Conservation (phyloP, 2,329 filamentous ascomycete genomes). For the Pestalotiopsis sp. region DNA sequence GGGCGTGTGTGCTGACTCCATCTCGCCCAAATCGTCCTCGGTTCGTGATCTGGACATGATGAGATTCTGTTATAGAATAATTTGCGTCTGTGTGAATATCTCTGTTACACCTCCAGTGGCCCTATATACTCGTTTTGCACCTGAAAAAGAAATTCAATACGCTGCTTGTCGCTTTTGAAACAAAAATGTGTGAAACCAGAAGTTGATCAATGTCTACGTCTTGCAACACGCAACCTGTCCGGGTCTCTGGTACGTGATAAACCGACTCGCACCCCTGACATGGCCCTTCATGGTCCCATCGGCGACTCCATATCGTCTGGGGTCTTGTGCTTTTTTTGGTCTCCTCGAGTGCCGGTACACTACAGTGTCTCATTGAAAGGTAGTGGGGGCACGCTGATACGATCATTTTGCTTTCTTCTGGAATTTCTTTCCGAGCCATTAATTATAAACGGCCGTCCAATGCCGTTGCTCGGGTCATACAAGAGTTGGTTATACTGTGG, state of each 20-base stretch:
- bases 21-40: not conserved
- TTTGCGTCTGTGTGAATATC: not conserved
- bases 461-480: not conserved
- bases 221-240: too few species aligned
- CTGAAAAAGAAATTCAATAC: not conserved
- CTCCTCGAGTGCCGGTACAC: not conserved
- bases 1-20: not conserved
- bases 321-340: not conserved
- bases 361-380: not conserved
- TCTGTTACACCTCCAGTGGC: not conserved
- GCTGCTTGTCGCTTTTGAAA: too few species aligned
- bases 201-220: too few species aligned
- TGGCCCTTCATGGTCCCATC: not conserved
- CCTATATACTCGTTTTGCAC: not conserved
- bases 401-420: not conserved
- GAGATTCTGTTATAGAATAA: not conserved
- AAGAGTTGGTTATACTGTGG: not conserved
- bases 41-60: not conserved
- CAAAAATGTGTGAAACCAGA: too few species aligned
- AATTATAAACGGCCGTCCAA: not conserved
- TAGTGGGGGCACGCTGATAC: not conserved
- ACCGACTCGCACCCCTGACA: not conserved
- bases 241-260: not conserved
- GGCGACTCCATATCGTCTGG: not conserved
- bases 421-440: not conserved